These are phyloP conservation scores for Bremia lactucae DNA, from an alignment of 352 stramenopile species.

Conservation along the genomic window DNA sequence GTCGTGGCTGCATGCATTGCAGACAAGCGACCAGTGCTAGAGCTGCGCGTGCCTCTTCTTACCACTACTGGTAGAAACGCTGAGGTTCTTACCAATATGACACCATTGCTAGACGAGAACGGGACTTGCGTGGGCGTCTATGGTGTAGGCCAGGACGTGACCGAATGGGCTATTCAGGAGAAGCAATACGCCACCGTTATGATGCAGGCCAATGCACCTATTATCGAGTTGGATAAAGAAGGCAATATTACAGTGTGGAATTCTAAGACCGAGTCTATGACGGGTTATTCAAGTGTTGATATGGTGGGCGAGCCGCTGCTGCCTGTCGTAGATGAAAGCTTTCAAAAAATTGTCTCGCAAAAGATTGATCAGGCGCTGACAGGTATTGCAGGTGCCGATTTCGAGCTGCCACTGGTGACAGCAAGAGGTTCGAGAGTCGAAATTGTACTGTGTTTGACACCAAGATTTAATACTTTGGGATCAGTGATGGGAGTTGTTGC, in stretches of 20 bases:
- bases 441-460: conserved; percentile 45
- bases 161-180: conserved; percentile 40
- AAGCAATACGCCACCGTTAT: conserved; percentile 58
- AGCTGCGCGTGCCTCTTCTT: conserved; percentile 37
- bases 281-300: conserved; percentile 33
- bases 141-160: conserved; percentile 49
- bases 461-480: conserved; percentile 32
- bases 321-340: conserved; percentile 36
- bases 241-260: conserved; percentile 67
- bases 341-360: conserved; percentile 30
- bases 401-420: conserved; percentile 43
- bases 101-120: conserved; percentile 30
- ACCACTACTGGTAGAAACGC: conserved; percentile 33
- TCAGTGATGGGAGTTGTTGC: conserved; percentile 40
- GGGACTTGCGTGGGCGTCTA: conserved; percentile 40
- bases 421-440: conserved; percentile 36
- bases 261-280: conserved; percentile 42
- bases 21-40: conserved; percentile 28
- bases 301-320: conserved; percentile 44
- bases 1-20: conserved; percentile 19
- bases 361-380: conserved; percentile 42
- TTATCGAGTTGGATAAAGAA: conserved; percentile 72
- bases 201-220: conserved; percentile 68
- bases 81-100: conserved; percentile 44
- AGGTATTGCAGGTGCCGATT: conserved; percentile 38